These are phyloP conservation scores for Fusarium begoniae DNA, from an alignment of 2,329 filamentous ascomycete genomes.

Conservation along the genomic window DNA sequence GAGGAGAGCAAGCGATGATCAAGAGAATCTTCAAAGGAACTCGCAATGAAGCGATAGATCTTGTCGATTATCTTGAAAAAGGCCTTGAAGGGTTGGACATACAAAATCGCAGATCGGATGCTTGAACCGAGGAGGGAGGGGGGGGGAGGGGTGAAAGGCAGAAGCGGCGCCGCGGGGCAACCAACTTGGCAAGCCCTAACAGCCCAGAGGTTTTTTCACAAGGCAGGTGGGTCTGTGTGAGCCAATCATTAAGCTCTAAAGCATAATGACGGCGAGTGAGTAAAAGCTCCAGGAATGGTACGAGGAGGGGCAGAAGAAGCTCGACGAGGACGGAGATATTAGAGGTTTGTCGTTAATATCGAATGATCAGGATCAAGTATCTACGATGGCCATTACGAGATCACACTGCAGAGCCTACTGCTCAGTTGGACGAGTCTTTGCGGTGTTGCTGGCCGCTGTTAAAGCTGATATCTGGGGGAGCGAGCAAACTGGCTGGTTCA, in stretches of 20 bases:
- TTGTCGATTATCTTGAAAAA: constrained; percentile 19
- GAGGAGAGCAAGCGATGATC: constrained; percentile 2
- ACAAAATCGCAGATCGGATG: constrained; percentile 56
- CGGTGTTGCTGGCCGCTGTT: background rate
- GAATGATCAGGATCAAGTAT: background rate
- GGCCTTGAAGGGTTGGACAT: constrained; percentile 34
- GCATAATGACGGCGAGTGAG: constrained; percentile 17
- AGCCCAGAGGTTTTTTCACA: constrained; percentile 43
- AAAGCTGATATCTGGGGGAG: background rate
- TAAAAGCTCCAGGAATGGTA: constrained; percentile 34
- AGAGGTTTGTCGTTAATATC: background rate
- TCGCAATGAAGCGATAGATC: constrained; percentile 12
- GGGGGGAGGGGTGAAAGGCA: constrained; percentile 41
- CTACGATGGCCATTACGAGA: background rate
- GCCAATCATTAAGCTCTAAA: constrained; percentile 34
- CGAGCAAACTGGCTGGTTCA: background rate
- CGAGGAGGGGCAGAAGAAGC: constrained; percentile 24
- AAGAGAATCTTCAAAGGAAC: constrained; percentile 2
- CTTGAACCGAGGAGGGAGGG: constrained; percentile 52
- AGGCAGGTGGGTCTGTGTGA: background rate
- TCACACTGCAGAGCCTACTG: background rate
- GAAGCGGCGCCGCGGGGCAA: constrained; percentile 49
- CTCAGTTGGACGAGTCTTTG: background rate
- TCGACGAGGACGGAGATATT: constrained; percentile 11
- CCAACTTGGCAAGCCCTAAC: constrained; percentile 49